Base-by-base conservation (phyloP, 306 rosid genomes). In the Oemleria cerasiformis region DNA sequence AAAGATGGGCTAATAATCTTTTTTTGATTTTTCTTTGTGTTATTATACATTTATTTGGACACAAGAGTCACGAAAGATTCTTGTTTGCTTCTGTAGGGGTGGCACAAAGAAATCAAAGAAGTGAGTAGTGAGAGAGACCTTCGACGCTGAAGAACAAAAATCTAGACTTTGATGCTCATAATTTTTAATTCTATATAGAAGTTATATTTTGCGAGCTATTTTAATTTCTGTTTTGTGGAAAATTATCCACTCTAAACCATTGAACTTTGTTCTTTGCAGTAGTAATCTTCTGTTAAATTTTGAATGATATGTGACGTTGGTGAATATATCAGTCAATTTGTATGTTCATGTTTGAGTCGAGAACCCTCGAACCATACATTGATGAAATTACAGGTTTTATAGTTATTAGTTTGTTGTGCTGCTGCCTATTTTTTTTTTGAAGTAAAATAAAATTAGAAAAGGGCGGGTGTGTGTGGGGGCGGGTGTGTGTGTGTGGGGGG, bases 81-180 rank as follows among this genome's bases (percentile, higher is more conserved):
- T 19, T 49, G 14, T 47, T 78, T 0, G 9, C 16, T 42, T 62
- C 34, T 72, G 38, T n/a, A 67, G 74, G 45, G 78, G 86, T 65
- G 84, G 70, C 16, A 68, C 65, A 7, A 84, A 81, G 77, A 84
- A 84, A 43, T 50, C 86, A 6, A 84, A 76, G 80, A 84, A 84
- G 68, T 84, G 85, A 80, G 17, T 30, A 62, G 67, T 25, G 64
- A 63, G 17, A 16, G 65, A 23, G 36, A 30, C 36, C 70, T 19
- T 45, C 45, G 12, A 19, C 71, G 69, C 71, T 13, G 68, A 67
- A 60, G 68, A 67, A 41, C 61, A 10, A 7, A 68, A 23, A 58
- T 17, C 36, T 67, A 58, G 13, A 9, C 63, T 13, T 49, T 21
- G 39, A 49, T 40, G 65, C 30, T 41, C 71, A 34, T 42, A 53